Evolutionary conservation across 2,329 filamentous ascomycete genomes (phyloP).

Genomic region (Huntiella abstrusa): DNA sequence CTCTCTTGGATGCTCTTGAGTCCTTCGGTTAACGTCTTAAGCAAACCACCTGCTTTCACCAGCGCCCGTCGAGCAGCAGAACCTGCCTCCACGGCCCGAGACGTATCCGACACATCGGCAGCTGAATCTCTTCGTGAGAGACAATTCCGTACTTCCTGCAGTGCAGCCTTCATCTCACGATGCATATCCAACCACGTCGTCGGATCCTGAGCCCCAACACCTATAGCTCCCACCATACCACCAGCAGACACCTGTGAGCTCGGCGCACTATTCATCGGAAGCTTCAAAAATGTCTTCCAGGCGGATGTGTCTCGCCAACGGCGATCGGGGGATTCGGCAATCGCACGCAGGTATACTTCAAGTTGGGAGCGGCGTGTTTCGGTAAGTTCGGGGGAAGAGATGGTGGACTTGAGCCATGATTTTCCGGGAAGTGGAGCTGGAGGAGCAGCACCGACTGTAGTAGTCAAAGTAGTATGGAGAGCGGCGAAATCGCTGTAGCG

Average conservation of each 20-base stretch:
- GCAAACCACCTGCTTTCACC: conserved; percentile 45
- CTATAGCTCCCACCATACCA: conserved; percentile 23
- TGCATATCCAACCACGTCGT: conserved; percentile 62
- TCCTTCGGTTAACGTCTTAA: conserved; percentile 47
- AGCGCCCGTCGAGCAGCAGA: conserved; percentile 58
- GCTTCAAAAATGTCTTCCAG: conserved; percentile 56
- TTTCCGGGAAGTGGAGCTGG: conserved; percentile 52
- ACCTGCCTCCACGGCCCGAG: conserved; percentile 38
- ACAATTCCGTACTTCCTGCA: conserved; percentile 47
- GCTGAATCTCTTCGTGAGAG: conserved; percentile 47
- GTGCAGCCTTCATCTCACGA: conserved; percentile 49
- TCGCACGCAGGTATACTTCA: conserved; percentile 51
- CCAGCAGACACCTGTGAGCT: conserved; percentile 30
- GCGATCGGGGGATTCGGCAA: conserved; percentile 54
- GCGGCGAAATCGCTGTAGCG: conserved; percentile 63
- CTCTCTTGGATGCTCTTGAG: conserved; percentile 36
- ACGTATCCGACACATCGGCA: conserved; percentile 22
- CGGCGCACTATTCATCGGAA: conserved; percentile 35
- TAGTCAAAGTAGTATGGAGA: conserved; percentile 44
- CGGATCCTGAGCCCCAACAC: conserved; percentile 32
- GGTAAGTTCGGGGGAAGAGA: conserved; percentile 49
- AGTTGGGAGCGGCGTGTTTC: conserved; percentile 49
- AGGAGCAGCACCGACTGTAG: conserved; percentile 41
- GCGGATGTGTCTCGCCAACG: conserved; percentile 55
- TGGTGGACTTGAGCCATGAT: conserved; percentile 58